Evolutionary conservation across 495 filamentous ascomycete genomes (phyloP), one percentile per base, ranked within the genome.

Genomic region (Penicillium bialowiezense): DNA sequence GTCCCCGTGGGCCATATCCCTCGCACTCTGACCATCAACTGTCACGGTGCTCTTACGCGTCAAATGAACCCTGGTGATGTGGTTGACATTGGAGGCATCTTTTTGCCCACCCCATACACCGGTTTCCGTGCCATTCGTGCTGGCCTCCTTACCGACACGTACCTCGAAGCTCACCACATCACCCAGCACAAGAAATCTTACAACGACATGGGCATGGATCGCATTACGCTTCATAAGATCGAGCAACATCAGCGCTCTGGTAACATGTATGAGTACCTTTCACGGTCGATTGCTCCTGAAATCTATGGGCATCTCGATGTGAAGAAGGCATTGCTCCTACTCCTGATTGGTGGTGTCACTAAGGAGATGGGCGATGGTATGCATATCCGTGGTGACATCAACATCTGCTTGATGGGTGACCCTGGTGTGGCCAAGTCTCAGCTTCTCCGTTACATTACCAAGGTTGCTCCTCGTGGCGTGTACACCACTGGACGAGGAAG

Each of bases 381-480:
- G 95, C 80, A 85, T 49, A 98, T 98, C 70, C 88, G 93, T 75
- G 95, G 93, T 54, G 93, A 98, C 59, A 95, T 98, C 74, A 98
- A 98, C 69, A 83, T 97, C 60, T 98, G 93, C 70, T 75, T 98
- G 51, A 97, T 98, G 93, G 93, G 93, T 75, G 93, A 98, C 63
- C 93, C 93, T 61, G 93, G 93, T 87, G 95, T 97, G 52, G 93
- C 93, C 69, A 98, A 98, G 72, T 98, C 93, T 26, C 93, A 98
- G 72, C 70, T 98, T 51, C 76, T 98, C 46, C 96, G 96, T 70
- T 98, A 97, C 67, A 97, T 98, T 64, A 89, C 91, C 45, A 98
- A 98, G 70, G 93, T 98, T 32, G 93, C 93, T 5, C 93, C 93
- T 19, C 88, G 93, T 38, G 93, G 93, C 55, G 91, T 98, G 24